Conservation (phyloP, 139 green algal genomes). For the Picochlorum sp. region DNA sequence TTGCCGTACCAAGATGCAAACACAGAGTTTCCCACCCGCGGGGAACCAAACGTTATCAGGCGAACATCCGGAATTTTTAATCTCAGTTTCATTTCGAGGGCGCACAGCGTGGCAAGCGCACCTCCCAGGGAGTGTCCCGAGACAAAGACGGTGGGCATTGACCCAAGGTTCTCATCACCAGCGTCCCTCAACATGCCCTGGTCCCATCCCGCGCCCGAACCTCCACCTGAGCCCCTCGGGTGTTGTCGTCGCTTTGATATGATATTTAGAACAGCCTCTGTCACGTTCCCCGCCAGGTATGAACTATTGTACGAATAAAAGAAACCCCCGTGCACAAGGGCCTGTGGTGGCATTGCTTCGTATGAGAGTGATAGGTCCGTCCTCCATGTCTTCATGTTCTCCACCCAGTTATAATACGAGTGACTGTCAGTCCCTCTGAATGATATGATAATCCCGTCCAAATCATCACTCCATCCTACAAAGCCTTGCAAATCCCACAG, state of each 20-base stretch:
- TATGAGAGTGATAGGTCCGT: slow-evolving; percentile 33
- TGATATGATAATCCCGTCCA: slow-evolving; percentile 50
- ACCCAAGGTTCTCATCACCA: not conserved
- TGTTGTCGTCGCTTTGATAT: not conserved
- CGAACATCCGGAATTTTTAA: slow-evolving; percentile 24
- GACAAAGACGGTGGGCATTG: slow-evolving; percentile 8
- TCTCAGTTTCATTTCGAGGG: slow-evolving; percentile 35
- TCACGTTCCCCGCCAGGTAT: slow-evolving; percentile 34
- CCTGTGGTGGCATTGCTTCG: slow-evolving; percentile 18
- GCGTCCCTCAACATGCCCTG: not conserved
- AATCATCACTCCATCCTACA: slow-evolving; percentile 44
- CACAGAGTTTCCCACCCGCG: slow-evolving; percentile 70
- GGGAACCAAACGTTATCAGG: slow-evolving; percentile 72
- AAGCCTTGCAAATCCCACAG: slow-evolving; percentile 64
- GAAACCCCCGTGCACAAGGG: slow-evolving; percentile 51
- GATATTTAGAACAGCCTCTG: slow-evolving; percentile 10
- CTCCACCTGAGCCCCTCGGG: not conserved
- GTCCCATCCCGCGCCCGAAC: slow-evolving; percentile 3
- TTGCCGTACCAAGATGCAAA: slow-evolving; percentile 53
- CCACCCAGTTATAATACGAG: slow-evolving; percentile 46
- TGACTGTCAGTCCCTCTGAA: slow-evolving; percentile 69
- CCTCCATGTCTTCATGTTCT: slow-evolving; percentile 74
- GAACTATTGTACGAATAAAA: slow-evolving; percentile 37
- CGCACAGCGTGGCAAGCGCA: slow-evolving; percentile 49
- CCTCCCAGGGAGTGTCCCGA: slow-evolving; percentile 38